phyloP scores from a whole-genome alignment of 1,139 yeast genomes.

The Candida mesenterica region DNA sequence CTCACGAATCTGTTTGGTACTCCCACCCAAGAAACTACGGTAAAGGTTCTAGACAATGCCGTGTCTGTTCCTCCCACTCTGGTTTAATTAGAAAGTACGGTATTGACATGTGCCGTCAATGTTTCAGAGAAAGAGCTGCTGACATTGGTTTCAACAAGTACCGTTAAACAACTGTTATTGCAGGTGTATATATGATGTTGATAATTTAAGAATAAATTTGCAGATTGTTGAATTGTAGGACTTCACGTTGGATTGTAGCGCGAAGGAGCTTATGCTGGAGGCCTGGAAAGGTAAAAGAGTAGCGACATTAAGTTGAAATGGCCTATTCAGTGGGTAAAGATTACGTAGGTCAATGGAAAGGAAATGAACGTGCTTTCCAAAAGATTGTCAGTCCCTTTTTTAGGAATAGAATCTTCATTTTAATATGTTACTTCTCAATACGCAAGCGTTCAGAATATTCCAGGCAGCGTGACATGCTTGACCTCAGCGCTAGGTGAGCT shows the following conservation, averaged over 20 bases:
- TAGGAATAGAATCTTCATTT: no score
- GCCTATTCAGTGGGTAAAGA: no score
- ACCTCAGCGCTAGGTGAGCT: no score
- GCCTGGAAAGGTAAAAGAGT: background rate
- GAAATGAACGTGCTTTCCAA: no score
- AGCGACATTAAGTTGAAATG: no score
- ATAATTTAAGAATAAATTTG: constrained; percentile 3
- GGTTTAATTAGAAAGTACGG: constrained; percentile 99
- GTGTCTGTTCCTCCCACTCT: constrained; percentile 98
- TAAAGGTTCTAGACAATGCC: constrained; percentile 99
- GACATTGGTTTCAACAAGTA: constrained; percentile 99
- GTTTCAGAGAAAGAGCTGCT: constrained; percentile 99
- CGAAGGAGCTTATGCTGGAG: background rate
- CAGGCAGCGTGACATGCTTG: no score
- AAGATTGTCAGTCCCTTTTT: no score
- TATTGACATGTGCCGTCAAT: constrained; percentile 99
- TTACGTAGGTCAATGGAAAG: no score
- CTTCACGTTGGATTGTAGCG: background rate
- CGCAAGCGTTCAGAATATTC: no score
- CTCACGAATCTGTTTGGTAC: constrained; percentile 99
- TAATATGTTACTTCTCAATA: no score
- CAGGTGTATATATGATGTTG: constrained; percentile 10
- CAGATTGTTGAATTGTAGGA: constrained; percentile 1
- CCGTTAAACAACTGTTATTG: constrained; percentile 59
- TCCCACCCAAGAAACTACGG: constrained; percentile 99